Evolutionary conservation across 1,284 basidiomycete genomes (phyloP).

Genomic region (Apiotrichum akiyoshidainum): DNA sequence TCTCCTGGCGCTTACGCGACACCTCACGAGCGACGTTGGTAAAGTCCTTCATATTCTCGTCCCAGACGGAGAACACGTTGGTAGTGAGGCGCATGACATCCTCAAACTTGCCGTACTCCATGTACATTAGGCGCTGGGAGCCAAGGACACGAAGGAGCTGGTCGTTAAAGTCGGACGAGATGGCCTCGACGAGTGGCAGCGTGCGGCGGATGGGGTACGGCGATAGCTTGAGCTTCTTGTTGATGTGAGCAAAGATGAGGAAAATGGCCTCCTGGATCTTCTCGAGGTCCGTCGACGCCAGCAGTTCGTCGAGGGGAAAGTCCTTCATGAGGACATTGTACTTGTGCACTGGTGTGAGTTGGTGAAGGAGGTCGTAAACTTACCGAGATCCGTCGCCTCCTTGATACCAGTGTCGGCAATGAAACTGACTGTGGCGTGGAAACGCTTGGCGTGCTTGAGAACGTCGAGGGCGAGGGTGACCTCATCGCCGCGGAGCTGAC

Average conservation of each 20-base stretch:
- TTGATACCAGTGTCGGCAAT: constrained; percentile 95
- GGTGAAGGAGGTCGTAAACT: constrained; percentile 33
- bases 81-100: constrained; percentile 72
- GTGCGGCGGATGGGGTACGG: constrained; percentile 95
- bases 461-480: constrained; percentile 94
- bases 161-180: constrained; percentile 95
- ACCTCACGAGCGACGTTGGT: constrained; percentile 95
- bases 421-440: constrained; percentile 96
- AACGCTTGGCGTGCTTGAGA: constrained; percentile 91
- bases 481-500: constrained; percentile 85
- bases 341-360: constrained; percentile 70
- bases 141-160: constrained; percentile 87
- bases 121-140: constrained; percentile 84
- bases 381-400: constrained; percentile 80
- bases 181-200: constrained; percentile 93
- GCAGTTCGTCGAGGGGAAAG: constrained; percentile 91
- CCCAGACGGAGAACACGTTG: constrained; percentile 89
- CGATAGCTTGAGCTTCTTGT: constrained; percentile 89
- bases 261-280: constrained; percentile 86
- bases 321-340: constrained; percentile 99
- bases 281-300: constrained; percentile 91
- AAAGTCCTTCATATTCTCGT: constrained; percentile 96
- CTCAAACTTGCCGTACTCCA: constrained; percentile 91
- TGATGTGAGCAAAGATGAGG: constrained; percentile 89
- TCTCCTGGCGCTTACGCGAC: constrained; percentile 83